phyloP scores from a whole-genome alignment of 495 filamentous ascomycete species.

The Podospora anserina region DNA sequence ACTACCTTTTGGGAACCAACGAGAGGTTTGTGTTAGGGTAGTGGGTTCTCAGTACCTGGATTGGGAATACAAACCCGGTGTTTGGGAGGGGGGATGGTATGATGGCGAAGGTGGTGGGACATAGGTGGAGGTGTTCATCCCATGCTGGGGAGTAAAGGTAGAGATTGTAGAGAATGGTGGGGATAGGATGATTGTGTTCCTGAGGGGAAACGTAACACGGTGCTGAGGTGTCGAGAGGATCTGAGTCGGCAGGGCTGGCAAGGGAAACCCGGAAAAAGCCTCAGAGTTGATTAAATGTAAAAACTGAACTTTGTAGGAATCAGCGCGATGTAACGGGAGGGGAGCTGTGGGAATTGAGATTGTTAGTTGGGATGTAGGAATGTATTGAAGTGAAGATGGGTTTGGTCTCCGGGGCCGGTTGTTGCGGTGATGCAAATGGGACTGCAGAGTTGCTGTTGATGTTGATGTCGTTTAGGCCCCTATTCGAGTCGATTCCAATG shows the following conservation, averaged over 20 bases:
- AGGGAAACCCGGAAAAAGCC: neutral
- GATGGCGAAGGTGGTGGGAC: too few species aligned
- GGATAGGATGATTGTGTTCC: too few species aligned
- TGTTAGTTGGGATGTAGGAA: neutral
- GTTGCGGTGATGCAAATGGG: neutral
- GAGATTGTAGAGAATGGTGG: too few species aligned
- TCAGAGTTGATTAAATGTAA: neutral
- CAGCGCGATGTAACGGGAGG: neutral
- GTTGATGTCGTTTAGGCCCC: neutral
- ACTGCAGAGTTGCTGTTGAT: neutral
- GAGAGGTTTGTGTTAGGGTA: too few species aligned
- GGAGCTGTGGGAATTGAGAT: neutral
- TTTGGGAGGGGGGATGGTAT: neutral
- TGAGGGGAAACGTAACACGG: neutral
- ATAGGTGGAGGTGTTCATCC: too few species aligned
- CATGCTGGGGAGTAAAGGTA: too few species aligned
- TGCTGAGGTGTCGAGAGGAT: neutral
- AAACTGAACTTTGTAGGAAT: neutral
- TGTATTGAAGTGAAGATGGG: neutral
- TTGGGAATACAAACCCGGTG: neutral
- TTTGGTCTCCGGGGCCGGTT: neutral
- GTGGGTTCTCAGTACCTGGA: too few species aligned
- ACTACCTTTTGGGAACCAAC: constrained; percentile 15
- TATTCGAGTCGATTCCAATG: too few species aligned
- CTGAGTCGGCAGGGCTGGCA: neutral